Conservation (phyloP, 2,329 filamentous ascomycete genomes). For the Fusarium bulbicola region DNA sequence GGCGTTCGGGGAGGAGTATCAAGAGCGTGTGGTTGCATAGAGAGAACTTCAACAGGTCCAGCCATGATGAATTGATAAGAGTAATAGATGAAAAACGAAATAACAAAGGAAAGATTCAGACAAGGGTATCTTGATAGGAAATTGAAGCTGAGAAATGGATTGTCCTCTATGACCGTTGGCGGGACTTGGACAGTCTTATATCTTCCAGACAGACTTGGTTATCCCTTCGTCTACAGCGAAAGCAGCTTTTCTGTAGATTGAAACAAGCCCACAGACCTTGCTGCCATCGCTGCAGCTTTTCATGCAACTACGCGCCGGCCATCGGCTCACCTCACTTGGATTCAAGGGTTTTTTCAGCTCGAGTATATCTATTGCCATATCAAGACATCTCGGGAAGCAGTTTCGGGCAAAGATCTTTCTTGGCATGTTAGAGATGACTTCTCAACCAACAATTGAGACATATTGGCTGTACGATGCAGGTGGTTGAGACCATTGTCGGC, state of each 20-base stretch:
- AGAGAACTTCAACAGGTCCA: slow-evolving; percentile 14
- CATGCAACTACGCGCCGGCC: slow-evolving; percentile 27
- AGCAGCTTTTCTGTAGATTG: not conserved
- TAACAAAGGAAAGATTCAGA: not conserved
- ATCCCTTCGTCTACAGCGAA: not conserved
- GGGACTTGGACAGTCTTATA: slow-evolving; percentile 2
- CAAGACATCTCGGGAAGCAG: not conserved
- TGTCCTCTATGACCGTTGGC: not conserved
- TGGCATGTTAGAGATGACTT: not conserved
- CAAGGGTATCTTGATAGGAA: not conserved
- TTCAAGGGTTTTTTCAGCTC: not conserved
- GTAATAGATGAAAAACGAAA: not conserved
- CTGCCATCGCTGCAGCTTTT: not conserved
- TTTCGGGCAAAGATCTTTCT: not conserved
- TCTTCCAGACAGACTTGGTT: not conserved
- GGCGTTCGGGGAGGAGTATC: slow-evolving; percentile 9
- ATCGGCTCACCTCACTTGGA: not conserved
- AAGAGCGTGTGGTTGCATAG: not conserved
- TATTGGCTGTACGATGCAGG: not conserved
- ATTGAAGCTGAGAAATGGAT: not conserved
- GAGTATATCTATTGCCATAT: not conserved
- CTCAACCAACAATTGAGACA: not conserved
- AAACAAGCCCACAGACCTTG: not conserved
- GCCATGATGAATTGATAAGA: slow-evolving; percentile 19
- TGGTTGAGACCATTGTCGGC: not conserved